Evolutionary conservation across 2,329 filamentous ascomycete genomes (phyloP), one percentile per base, ranked within the genome.

Genomic region (Xylaria sp.): DNA sequence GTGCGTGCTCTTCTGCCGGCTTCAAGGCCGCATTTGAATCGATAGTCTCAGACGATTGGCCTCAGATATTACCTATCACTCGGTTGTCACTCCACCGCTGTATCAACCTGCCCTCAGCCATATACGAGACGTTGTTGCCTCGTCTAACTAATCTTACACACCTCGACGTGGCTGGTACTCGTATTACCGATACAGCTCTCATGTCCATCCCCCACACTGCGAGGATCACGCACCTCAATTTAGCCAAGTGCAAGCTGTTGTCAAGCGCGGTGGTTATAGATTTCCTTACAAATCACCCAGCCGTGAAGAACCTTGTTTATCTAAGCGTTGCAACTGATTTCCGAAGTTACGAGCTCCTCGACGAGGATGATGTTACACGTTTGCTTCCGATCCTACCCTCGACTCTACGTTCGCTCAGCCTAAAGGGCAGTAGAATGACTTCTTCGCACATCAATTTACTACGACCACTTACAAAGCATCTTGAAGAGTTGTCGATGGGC

Each of bases 51-150:
- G 81, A 82, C 13, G 78, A 85, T 49, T 88, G 87, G 80, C 86
- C 88, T 15, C 82, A 83, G 26, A 75, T 81, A 64, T 83, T 93
- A 48, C 82, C 85, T 42, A 83, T 95, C 73, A 88, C 86, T 70
- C 88, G 91, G 31, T 79, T 96, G 17, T 93, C 91, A 38, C 84
- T 96, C 64, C 93, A 96, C 81, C 92, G 93, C 82, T 94, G 92
- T 79, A 88, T 90, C 70, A 91, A 88, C 59, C 84, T 96, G 4
- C 87, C 91, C 2, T 83, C 90, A 0, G 80, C 85, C 0, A 86
- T 91, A 53, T 93, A 93, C 75, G 90, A 92, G 74, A 84, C 83
- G 2, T 82, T 95, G 17, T 83, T 96, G 11, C 91, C 92, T n/a
- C 88, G 88, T n/a, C 83, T 95, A 57, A 79, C 83, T 31, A 84